Evolutionary conservation across 768 basidiomycete genomes (phyloP).

Genomic region (Kwoniella heveanensis): DNA sequence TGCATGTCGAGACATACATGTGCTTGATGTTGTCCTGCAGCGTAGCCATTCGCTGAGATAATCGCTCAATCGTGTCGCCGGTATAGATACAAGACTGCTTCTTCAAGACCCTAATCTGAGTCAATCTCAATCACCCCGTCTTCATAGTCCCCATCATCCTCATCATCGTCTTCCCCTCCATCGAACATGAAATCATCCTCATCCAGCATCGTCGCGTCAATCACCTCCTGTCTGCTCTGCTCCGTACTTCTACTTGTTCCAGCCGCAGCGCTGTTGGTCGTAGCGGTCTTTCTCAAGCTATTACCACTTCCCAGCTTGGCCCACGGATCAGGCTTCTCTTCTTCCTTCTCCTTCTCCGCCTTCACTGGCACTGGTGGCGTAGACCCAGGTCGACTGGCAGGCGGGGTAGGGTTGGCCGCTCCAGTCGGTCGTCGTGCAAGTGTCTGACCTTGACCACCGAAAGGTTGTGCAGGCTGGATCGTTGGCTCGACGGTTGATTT

Average conservation of each 20-base stretch:
- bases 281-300: conserved; percentile 28
- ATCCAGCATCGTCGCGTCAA: conserved; percentile 46
- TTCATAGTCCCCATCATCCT: conserved; percentile 73
- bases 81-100: too few species aligned
- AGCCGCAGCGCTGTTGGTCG: conserved; percentile 56
- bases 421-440: conserved; percentile 2
- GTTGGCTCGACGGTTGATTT: conserved; percentile 40
- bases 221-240: conserved; percentile 58
- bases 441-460: conserved; percentile 24
- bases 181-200: conserved; percentile 56
- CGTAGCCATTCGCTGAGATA: too few species aligned
- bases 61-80: background rate
- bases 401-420: conserved; percentile 16
- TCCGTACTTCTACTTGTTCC: conserved; percentile 60
- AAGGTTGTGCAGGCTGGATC: conserved; percentile 13
- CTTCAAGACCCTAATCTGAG: conserved; percentile 61
- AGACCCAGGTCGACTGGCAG: background rate
- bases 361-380: conserved; percentile 53
- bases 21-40: too few species aligned
- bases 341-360: conserved; percentile 63
- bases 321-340: conserved; percentile 55
- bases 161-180: conserved; percentile 72
- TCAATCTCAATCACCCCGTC: conserved; percentile 78
- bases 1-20: background rate
- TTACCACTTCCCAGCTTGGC: conserved; percentile 57